Conservation (phyloP, 306 rosid genomes). For the Cyclanthera cordifolia region DNA sequence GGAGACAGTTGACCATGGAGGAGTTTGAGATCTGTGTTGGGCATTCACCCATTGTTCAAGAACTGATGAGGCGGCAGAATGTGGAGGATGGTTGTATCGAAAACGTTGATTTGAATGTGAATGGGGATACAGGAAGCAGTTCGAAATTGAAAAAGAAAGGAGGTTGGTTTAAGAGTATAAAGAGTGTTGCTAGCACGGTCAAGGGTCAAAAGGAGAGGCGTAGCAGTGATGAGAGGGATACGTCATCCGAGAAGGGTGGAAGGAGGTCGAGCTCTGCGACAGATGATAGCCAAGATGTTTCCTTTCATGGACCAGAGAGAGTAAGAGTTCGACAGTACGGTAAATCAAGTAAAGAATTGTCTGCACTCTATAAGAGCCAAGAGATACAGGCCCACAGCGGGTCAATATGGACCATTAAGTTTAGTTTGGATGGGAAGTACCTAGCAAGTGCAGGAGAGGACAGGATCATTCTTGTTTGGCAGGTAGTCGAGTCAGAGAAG, state of each 20-base stretch:
- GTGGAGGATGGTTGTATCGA: slow-evolving; percentile 45
- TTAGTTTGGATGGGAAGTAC: slow-evolving; percentile 92
- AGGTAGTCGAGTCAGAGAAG: slow-evolving; percentile 74
- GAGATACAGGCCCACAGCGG: slow-evolving; percentile 93
- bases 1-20: slow-evolving; percentile 89
- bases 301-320: slow-evolving; percentile 83
- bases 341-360: slow-evolving; percentile 61
- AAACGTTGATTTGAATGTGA: slow-evolving; percentile 24
- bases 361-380: slow-evolving; percentile 71
- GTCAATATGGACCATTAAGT: slow-evolving; percentile 85
- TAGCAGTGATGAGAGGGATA: slow-evolving; percentile 86
- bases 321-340: slow-evolving; percentile 80
- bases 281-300: slow-evolving; percentile 83
- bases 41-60: slow-evolving; percentile 94
- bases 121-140: slow-evolving; percentile 24
- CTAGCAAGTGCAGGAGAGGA: slow-evolving; percentile 98
- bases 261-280: slow-evolving; percentile 93
- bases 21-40: slow-evolving; percentile 95
- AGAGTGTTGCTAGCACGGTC: slow-evolving; percentile 55
- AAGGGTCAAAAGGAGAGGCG: slow-evolving; percentile 62
- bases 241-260: slow-evolving; percentile 82
- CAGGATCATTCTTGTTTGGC: slow-evolving; percentile 86
- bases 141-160: slow-evolving; percentile 69
- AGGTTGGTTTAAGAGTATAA: slow-evolving; percentile 72
- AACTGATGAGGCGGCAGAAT: slow-evolving; percentile 78